Evolutionary conservation across 192 early-diverging fungal species (phyloP).

Genomic region (Glomus cerebriforme): DNA sequence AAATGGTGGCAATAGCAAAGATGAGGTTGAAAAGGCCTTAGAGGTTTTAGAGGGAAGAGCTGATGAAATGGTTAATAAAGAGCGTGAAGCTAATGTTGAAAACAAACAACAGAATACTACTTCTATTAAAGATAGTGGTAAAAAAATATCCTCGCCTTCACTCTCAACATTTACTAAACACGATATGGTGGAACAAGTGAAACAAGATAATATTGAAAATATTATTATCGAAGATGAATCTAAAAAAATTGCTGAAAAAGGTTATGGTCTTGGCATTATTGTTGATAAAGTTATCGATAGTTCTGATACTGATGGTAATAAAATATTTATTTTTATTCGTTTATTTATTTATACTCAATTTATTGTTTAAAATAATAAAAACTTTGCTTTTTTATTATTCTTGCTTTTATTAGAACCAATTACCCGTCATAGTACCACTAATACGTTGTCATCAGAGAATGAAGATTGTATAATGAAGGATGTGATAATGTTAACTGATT

Average conservation of each 20-base stretch:
- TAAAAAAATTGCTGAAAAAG: not conserved
- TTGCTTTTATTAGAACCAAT: not conserved
- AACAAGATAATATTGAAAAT: not conserved
- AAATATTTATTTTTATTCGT: no score
- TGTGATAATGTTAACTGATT: not conserved
- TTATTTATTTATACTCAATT: not conserved
- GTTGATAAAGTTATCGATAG: not conserved
- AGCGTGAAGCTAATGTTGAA: not conserved
- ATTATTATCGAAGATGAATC: not conserved
- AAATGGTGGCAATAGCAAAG: not conserved
- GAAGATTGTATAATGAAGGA: constrained; percentile 27
- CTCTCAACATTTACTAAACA: no score
- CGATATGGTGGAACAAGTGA: not conserved
- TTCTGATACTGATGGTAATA: not conserved
- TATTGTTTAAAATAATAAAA: not conserved
- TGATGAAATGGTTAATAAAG: not conserved
- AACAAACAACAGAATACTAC: not conserved
- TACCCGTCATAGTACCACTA: not conserved
- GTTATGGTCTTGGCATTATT: not conserved
- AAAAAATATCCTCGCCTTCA: not conserved
- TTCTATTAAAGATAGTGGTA: not conserved
- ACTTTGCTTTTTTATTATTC: not conserved
- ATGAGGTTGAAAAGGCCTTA: constrained; percentile 2
- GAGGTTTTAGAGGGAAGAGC: constrained; percentile 6
- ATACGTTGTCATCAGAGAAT: not conserved